Evolutionary conservation across 2,329 filamentous ascomycete genomes (phyloP), one percentile per base, ranked within the genome.

Genomic region (Aspergillus aculeatus): DNA sequence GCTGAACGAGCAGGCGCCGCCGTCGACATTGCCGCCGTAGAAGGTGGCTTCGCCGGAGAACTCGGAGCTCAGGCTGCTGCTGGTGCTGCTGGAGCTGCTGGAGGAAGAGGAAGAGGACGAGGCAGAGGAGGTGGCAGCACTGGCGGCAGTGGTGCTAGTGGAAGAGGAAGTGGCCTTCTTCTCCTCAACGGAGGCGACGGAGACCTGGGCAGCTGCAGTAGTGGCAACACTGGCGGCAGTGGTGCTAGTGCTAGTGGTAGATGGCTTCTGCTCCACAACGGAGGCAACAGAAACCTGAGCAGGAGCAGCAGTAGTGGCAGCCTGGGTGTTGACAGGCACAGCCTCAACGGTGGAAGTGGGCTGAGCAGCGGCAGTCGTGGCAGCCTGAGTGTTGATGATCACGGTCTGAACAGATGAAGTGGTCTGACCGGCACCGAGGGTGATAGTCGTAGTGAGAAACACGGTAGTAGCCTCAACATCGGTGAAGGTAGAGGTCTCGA

Each of bases 1-100:
- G 7, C 79, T 78, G 78, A 89, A 89, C 12, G 83, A 85, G 74
- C 87, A 90, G 60, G 80, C 81, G 62, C 87, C 87, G 44, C 86
- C 86, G 5, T 74, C 71, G 2, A 86, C 70, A 69, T 85, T 83
- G 31, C 84, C 83, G 32, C 81, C 80, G 67, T 86, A 85, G 64
- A 78, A 83, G 50, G 83, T 85, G 49, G 81, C 80, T 58, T 75
- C 66, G 62, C 81, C 81, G 4, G 73, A 68, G 35, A 70, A 69
- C 26, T 56, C 48, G 35, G 57, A 60, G n/a, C 64, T 48, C 41
- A 62, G 62, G 7, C 59, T 57, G 14, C 44, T 31, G 19, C 59
- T 59, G 16, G 62, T 62, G 52, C 57, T 38, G 21, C 62, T 58
- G 14, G 62, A 59, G 23, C 59, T 58, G 19, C 61, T 48, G 3